Evolutionary conservation across 2,329 filamentous ascomycete genomes (phyloP), one percentile per base, ranked within the genome.

Genomic region (Myriosclerotinia duriaeana): DNA sequence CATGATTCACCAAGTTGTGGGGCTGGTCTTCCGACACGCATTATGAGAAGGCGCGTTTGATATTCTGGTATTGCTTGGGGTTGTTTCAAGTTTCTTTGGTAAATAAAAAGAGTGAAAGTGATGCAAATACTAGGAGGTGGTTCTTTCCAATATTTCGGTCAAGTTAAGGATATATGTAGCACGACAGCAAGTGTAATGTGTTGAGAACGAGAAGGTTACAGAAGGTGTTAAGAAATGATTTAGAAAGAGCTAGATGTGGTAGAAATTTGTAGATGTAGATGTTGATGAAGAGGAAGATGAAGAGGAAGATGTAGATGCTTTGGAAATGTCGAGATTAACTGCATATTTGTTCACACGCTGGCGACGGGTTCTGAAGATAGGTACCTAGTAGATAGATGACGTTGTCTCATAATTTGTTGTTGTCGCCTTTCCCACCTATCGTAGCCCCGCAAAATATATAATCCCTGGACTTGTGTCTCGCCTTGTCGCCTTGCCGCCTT

Each of bases 1-100:
- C 75, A 76, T 38, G 75, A 76, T 15, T 74, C 74, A 17, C 70
- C 74, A n/a, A 76, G 68, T 11, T 68, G 68, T 55, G 70, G 36
- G 55, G 69, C 71, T 26, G 55, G 59, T 34, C 67, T 73, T 40
- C 69, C 68, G 38, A 69, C 60, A 36, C 71, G 52, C 72, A 74
- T 75, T 26, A 15, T 53, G 26, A 20, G 20, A 30, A 38, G 40
- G 30, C 8, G 42, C 9, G 46, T 26, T 40, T 34, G n/a, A 38
- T 56, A 20, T 15, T 50, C 48, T 38, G 30, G 20, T 9, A 0
- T 15, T 64, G 53, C 50, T 38, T 38, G 26, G 53, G 7, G 17
- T 52, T 20, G 60, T 44, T 44, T 58, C 11, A 15, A 15, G 20
- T 61, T 26, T n/a, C 5, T 9, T 22, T 26, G 58, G 34, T 38